These are phyloP conservation scores for Senna siamea DNA, from an alignment of 306 rosid genomes.

Conservation along the genomic window DNA sequence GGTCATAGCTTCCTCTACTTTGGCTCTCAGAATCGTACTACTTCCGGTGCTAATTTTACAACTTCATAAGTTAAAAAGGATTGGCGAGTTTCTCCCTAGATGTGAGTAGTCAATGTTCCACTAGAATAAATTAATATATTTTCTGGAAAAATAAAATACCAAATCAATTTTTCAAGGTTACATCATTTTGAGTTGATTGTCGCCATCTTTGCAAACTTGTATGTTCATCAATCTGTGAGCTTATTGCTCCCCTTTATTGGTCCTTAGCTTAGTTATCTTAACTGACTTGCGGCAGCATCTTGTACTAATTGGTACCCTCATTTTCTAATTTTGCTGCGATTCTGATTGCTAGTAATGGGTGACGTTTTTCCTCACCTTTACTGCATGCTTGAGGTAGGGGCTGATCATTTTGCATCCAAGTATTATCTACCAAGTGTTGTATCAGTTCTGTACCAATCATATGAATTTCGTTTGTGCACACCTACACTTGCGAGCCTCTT, in stretches of 20 bases:
- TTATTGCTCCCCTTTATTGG: slow-evolving; percentile 7
- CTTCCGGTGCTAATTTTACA: slow-evolving; percentile 60
- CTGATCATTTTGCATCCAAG: background rate
- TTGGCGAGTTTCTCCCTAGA: slow-evolving; percentile 58
- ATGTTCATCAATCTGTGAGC: slow-evolving; percentile 10
- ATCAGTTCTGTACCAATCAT: background rate
- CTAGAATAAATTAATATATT: slow-evolving; percentile 1
- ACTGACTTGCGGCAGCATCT: slow-evolving; percentile 2
- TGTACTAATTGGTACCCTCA: background rate
- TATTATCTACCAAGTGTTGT: slow-evolving; percentile 9
- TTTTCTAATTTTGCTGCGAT: slow-evolving; percentile 14
- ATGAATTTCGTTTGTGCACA: slow-evolving; percentile 20
- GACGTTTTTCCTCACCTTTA: background rate
- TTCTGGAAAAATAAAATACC: background rate
- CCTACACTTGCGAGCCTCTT: background rate
- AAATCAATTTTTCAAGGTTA: background rate
- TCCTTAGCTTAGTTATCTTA: slow-evolving; percentile 7
- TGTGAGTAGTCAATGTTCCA: slow-evolving; percentile 59
- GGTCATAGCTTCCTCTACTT: slow-evolving; percentile 68
- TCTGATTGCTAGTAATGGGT: background rate
- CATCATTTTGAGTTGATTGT: background rate
- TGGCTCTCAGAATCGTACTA: slow-evolving; percentile 67
- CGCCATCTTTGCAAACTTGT: background rate
- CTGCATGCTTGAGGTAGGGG: slow-evolving; percentile 2
- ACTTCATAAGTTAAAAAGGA: slow-evolving; percentile 66